Evolutionary conservation across 495 filamentous ascomycete species (phyloP), one percentile per base, ranked within the genome.

Genomic region (Tuber indicum): DNA sequence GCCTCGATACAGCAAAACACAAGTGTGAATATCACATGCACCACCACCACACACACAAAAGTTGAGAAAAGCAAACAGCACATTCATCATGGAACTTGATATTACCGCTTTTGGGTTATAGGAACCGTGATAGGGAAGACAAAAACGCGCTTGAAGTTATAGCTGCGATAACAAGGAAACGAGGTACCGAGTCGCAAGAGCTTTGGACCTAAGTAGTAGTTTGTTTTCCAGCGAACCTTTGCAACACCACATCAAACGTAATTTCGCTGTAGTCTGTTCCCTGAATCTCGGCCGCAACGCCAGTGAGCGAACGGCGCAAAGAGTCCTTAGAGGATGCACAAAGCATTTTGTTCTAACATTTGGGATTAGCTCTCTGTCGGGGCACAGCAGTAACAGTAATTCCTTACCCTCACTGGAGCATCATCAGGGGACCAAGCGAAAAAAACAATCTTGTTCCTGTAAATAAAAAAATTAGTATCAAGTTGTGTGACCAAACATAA

Each of bases 291-390:
- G 87, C 86, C 75, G 89, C 89, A 78, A 98, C 85, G 46, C 92
- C 92, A 85, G 89, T 92, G 75, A 99, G 89, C 43, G 96, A 87
- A 84, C 91, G 92, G 88, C 96, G 97, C 81, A 99, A 88, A 76
- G 90, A 90, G 82, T 97, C 94, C 85, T 96, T 96, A 84, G 95
- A 98, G 74, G 93, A 93, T 84, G 95, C 93, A 90, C 98, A 98
- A 81, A 97, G 89, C 96, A 98, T 98, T 86, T 93, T 93, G 84
- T 90, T 87, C 92, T 94, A 72, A 58, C 47, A 43, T 36, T 44
- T 71, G 43, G 49, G n/a, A 41, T 44, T 75, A 73, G 83, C 71
- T 82, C 80, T 72, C 70, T 8, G 58, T 76, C 72, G 32, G 45
- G 19, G 2, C 46, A 62, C n/a, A 19, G 19, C 62, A 47, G 71